Evolutionary conservation across 371 early-diverging fungal species (phyloP).

Genomic region (Lichtheimia ornata): DNA sequence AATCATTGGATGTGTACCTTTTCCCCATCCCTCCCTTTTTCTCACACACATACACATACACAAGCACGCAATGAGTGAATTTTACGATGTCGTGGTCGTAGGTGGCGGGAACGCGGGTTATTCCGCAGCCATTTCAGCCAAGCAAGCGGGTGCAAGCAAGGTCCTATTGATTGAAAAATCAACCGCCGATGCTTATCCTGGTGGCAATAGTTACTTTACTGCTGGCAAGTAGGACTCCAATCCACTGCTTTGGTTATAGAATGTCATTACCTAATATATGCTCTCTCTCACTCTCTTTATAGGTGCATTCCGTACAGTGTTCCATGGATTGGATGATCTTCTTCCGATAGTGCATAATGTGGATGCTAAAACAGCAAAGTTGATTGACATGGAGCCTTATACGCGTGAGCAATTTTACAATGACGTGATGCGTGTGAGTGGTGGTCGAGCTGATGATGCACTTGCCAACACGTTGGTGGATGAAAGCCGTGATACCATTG

Average conservation of each 20-base stretch:
- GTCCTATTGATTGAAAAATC: constrained; percentile 24
- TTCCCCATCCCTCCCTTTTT: too few relatives aligned
- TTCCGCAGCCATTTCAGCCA: constrained; percentile 21
- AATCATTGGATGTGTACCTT: too few relatives aligned
- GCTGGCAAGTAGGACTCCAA: constrained; percentile 8
- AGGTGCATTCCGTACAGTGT: constrained; percentile 23
- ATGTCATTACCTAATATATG: background rate
- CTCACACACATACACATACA: background rate
- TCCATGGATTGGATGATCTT: constrained; percentile 19
- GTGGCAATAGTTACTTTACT: constrained; percentile 22
- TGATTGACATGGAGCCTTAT: constrained; percentile 25
- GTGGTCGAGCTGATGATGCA: constrained; percentile 17
- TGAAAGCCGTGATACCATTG: constrained; percentile 12
- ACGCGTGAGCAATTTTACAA: constrained; percentile 13
- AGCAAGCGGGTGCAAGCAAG: constrained; percentile 19
- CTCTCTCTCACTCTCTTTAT: background rate
- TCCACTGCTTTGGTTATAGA: background rate
- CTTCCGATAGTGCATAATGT: constrained; percentile 18
- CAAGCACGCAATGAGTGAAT: constrained; percentile 1
- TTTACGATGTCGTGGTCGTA: constrained; percentile 17
- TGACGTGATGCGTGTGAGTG: constrained; percentile 21
- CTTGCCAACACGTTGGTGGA: constrained; percentile 14
- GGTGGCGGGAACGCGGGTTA: constrained; percentile 24
- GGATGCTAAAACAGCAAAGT: constrained; percentile 12
- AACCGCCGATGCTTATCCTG: constrained; percentile 11